Evolutionary conservation across 2,329 filamentous ascomycete species (phyloP), one percentile per base, ranked within the genome.

Genomic region (Exophiala phaeomuriformis): DNA sequence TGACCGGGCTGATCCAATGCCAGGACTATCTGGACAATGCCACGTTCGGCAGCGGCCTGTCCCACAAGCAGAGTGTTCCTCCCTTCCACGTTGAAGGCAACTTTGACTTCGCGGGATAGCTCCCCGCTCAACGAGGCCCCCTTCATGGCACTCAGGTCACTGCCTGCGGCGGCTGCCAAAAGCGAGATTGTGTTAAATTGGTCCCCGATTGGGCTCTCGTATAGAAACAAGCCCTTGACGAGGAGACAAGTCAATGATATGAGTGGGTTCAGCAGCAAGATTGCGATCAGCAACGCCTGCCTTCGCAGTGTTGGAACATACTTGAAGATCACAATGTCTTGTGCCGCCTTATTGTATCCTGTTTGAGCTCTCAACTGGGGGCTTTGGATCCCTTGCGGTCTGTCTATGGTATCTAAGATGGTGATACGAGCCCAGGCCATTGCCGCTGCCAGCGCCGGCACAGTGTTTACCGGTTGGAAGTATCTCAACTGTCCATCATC

Each of bases 341-440:
- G 6, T 3, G 27, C 41, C 28, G 29, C 41, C 47, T 55, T 55
- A 28, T 40, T 19, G 47, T 55, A 55, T 5, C 47, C 48, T 9
- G 48, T 59, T 27, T 29, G 37, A 5, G 46, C 19, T 9, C 45
- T 48, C 30, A 53, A 10, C 7, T 32, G 39, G 5, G 19, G 32
- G 27, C 33, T 53, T 30, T 39, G 51, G 10, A 53, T 44, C 5
- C 51, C 45, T 4, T 30, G 10, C 4, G 53, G 49, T 30, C 56
- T 30, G 33, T 54, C 56, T 27, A 45, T 40, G 27, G 48, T 52
- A 33, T 51, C 30, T 5, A 51, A 37, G 35, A 45, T 51, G 37
- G 49, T 51, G 12, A 51, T 53, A 5, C 56, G 53, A 3, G 56
- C 56, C 56, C 56, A 59, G 29, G 55, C 42, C 51, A 59, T 59